A percentile compares a stretch with the other conserved stretches of the same genome.
phyloP scores from a whole-genome alignment of 2,329 filamentous ascomycete genomes.

The Aspergillus spinulosporus region DNA sequence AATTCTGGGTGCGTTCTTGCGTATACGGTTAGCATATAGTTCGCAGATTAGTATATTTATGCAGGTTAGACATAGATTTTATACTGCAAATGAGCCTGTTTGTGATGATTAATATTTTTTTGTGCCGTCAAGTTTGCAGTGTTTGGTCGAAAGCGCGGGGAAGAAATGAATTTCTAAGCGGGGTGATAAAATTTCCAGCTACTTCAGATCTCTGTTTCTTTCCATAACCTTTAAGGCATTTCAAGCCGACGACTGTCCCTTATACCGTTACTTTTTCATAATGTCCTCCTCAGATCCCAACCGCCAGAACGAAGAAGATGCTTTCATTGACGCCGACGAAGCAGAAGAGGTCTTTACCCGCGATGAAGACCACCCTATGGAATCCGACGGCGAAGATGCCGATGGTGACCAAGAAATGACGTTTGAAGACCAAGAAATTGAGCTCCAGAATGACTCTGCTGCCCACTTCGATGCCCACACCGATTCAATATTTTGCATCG shows the following conservation, averaged over 20 bases:
- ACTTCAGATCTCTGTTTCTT: background rate
- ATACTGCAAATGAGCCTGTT: too few species aligned
- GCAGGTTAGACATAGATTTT: background rate
- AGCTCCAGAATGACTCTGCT: slow-evolving; percentile 85
- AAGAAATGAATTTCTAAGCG: slow-evolving; percentile 33
- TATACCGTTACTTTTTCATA: slow-evolving; percentile 6
- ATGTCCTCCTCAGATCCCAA: slow-evolving; percentile 39
- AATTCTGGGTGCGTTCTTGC: slow-evolving; percentile 5
- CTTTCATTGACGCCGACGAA: slow-evolving; percentile 75
- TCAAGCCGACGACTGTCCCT: background rate
- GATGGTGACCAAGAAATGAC: slow-evolving; percentile 56
- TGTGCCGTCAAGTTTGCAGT: too few species aligned
- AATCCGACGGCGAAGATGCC: slow-evolving; percentile 64
- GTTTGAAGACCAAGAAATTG: slow-evolving; percentile 63
- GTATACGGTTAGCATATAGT: background rate
- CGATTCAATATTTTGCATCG: slow-evolving; percentile 92
- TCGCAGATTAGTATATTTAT: slow-evolving; percentile 6
- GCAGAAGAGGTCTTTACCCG: slow-evolving; percentile 73
- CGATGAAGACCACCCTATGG: slow-evolving; percentile 73
- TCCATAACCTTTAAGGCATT: background rate
- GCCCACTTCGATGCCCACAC: slow-evolving; percentile 90
- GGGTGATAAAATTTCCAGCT: slow-evolving; percentile 16
- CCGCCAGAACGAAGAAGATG: slow-evolving; percentile 59
- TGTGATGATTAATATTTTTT: too few species aligned
- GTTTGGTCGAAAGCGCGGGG: slow-evolving; percentile 21